Evolutionary conservation across 257 asterid genomes (phyloP).

Genomic region (Capsicum rhomboideum): DNA sequence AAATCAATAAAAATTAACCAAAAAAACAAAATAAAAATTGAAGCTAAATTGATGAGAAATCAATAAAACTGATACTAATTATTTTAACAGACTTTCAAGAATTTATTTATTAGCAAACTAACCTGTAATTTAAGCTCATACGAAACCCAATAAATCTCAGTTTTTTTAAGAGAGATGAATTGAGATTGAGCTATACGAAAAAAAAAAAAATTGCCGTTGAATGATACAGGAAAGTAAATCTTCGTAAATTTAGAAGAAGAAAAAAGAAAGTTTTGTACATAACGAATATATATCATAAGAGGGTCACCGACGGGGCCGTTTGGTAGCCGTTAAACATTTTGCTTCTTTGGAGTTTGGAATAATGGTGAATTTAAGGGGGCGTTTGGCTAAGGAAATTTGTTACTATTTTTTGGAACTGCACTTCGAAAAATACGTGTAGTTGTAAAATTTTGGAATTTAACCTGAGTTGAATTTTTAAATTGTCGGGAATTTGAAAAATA

Average conservation of each 20-base stretch:
- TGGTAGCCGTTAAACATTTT: conserved; percentile 25
- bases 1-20: neutral
- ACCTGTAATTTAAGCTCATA: conserved; percentile 1
- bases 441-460: too few relatives aligned
- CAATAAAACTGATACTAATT: neutral
- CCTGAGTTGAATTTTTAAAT: too few relatives aligned
- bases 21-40: conserved; percentile 1
- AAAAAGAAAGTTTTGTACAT: conserved; percentile 37
- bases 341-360: too few relatives aligned
- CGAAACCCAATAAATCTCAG: conserved; percentile 15
- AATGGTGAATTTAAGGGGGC: too few relatives aligned
- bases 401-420: too few relatives aligned
- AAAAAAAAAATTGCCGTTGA: conserved; percentile 63
- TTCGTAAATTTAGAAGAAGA: conserved; percentile 2
- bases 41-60: conserved; percentile 18
- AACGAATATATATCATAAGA: conserved; percentile 65
- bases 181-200: neutral
- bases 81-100: conserved; percentile 7
- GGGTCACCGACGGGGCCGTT: conserved; percentile 62
- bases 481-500: too few relatives aligned
- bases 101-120: neutral
- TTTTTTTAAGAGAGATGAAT: conserved; percentile 10
- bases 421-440: too few relatives aligned
- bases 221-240: conserved; percentile 15
- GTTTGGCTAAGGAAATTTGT: too few relatives aligned